These are phyloP conservation scores for Cercospora citrullina DNA, from an alignment of 2,329 filamentous ascomycete genomes.

Conservation along the genomic window DNA sequence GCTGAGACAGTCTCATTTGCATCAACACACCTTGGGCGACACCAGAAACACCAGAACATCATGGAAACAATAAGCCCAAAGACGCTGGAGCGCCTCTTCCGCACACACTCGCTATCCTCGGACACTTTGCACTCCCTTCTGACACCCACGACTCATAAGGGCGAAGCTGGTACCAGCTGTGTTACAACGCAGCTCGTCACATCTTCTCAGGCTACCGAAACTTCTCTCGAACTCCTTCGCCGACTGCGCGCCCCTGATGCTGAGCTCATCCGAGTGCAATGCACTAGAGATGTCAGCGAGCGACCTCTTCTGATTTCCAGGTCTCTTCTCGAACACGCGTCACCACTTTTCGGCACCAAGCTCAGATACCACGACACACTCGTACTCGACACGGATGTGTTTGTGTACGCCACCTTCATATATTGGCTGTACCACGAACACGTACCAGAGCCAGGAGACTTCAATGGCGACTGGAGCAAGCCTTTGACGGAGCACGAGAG, in stretches of 20 bases:
- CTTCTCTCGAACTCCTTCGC: not conserved
- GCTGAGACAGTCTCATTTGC: not conserved
- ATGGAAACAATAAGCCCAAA: not conserved
- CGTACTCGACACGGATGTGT: not conserved
- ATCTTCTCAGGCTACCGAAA: not conserved
- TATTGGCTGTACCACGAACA: constrained; percentile 5
- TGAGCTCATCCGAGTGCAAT: constrained; percentile 1
- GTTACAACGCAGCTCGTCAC: not conserved
- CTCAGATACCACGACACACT: not conserved
- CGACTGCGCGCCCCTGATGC: not conserved
- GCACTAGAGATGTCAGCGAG: not conserved
- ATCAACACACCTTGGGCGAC: not conserved
- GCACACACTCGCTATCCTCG: not conserved
- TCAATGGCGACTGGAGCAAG: not conserved
- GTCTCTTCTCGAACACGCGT: not conserved
- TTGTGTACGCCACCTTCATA: not conserved
- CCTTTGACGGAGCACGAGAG: not conserved
- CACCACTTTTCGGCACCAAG: not conserved
- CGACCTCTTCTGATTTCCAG: not conserved
- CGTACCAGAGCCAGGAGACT: not conserved
- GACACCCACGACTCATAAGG: not conserved
- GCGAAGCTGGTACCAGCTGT: not conserved
- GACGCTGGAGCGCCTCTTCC: not conserved
- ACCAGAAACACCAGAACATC: not conserved
- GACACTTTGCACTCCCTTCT: not conserved